Base-by-base conservation (phyloP, 345 rosid genomes). In the Physaria fendleri region DNA sequence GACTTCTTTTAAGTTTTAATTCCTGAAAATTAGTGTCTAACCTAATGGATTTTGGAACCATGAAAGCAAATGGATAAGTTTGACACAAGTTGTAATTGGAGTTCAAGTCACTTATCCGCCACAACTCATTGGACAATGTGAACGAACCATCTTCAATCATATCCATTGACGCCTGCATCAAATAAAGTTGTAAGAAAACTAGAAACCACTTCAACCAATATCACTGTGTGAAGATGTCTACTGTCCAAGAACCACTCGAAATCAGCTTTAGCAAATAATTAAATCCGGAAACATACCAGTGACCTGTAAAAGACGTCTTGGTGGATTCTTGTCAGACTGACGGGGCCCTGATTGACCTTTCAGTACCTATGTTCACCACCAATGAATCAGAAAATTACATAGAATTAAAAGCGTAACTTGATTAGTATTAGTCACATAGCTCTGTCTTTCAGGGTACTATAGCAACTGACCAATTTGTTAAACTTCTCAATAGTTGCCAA, bases 401-500 rank as follows among this genome's bases (percentile, higher is more conserved):
- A 40, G 8, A 46, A 27, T 37, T 56, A 14, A 44, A 28, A 60
- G 27, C 14, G 28, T 13, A 43, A 38, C 34, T 8, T 59, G 6
- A 22, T 11, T n/a, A 65, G 23, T 21, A 56, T 25, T 6, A 32
- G 33, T 37, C 42, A 34, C 29, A 49, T 17, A 42, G 21, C 47
- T 41, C 51, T n/a, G 34, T 47, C 50, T 18, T 21, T 21, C 45
- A 23, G 30, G 38, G 34, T 33, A 23, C n/a, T n/a, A 23, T 37
- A 54, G 37, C 56, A 30, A 52, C 90, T 73, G 63, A 93, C 99
- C 77, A 77, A 49, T 83, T 89, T 93, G 81, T 66, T 78, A 64
- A 93, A 82, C 84, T 85, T 93, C 88, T 93, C 99, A 71, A 93
- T 85, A 38, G 94, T 73, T 37, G 86, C 89, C 71, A 93, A 39